Percentiles rank a stretch among this genome's conserved stretches.
phyloP scores from a whole-genome alignment of 2,329 filamentous ascomycete genomes.

The Neocatenulostroma microsporum region DNA sequence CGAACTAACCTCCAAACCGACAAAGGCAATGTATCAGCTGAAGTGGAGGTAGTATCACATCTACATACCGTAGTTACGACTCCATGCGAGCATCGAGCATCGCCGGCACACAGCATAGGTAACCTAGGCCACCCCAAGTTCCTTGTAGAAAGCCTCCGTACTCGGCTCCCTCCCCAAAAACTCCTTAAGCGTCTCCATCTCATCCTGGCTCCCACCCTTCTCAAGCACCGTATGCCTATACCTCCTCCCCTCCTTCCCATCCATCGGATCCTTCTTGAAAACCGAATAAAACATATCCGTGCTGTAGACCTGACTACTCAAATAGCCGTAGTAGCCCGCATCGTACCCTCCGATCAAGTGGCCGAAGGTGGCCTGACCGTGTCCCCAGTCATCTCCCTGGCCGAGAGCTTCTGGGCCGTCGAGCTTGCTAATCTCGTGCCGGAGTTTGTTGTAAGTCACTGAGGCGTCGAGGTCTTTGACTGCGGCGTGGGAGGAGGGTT shows the following conservation, averaged over 20 bases:
- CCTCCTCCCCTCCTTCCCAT: slow-evolving; percentile 61
- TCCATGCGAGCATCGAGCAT: too few relatives aligned
- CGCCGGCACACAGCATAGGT: too few relatives aligned
- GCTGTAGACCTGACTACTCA: slow-evolving; percentile 69
- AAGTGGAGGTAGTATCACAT: too few relatives aligned
- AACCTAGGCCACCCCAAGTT: slow-evolving; percentile 52
- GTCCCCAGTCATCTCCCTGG: slow-evolving; percentile 53
- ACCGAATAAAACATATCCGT: slow-evolving; percentile 79
- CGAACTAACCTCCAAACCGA: too few relatives aligned
- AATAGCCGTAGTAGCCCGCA: slow-evolving; percentile 66
- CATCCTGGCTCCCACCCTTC: slow-evolving; percentile 68
- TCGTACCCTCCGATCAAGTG: slow-evolving; percentile 76
- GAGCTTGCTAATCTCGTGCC: slow-evolving; percentile 62
- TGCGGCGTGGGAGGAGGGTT: slow-evolving; percentile 60
- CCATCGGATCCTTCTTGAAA: slow-evolving; percentile 73
- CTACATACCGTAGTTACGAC: too few relatives aligned
- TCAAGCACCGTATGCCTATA: slow-evolving; percentile 74
- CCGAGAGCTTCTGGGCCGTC: slow-evolving; percentile 65
- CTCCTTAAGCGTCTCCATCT: slow-evolving; percentile 71
- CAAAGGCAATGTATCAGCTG: too few relatives aligned
- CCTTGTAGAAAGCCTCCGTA: slow-evolving; percentile 71
- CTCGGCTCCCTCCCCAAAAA: slow-evolving; percentile 71
- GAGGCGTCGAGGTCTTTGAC: slow-evolving; percentile 58
- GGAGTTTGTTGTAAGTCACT: slow-evolving; percentile 63
- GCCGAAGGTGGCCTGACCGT: slow-evolving; percentile 72